Conservation (phyloP, 2,329 filamentous ascomycete genomes). For the Xylariales sp. region DNA sequence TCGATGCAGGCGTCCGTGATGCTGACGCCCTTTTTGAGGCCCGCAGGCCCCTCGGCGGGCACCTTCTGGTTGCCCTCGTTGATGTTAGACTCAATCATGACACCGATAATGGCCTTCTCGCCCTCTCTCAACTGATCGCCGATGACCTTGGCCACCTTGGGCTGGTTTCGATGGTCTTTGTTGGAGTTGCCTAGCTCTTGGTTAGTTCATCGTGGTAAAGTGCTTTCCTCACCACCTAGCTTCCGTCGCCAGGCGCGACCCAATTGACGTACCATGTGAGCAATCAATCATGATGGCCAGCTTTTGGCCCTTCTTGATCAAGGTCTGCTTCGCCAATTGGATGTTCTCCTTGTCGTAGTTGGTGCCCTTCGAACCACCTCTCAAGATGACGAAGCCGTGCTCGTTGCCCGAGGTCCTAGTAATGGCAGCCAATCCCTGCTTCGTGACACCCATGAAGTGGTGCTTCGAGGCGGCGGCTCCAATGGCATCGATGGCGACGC, state of each 20-base stretch:
- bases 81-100: conserved; percentile 99
- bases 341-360: conserved; percentile 93
- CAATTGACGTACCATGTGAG: conserved; percentile 78
- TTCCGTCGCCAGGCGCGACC: neutral
- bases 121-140: conserved; percentile 88
- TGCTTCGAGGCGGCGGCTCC: conserved; percentile 86
- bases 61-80: conserved; percentile 92
- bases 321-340: conserved; percentile 78
- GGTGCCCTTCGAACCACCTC: conserved; percentile 89
- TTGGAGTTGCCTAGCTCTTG: conserved; percentile 81
- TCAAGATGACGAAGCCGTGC: conserved; percentile 96
- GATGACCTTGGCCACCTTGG: conserved; percentile 85
- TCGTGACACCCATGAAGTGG: conserved; percentile 98
- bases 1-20: conserved; percentile 97
- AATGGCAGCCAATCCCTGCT: conserved; percentile 95
- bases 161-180: conserved; percentile 98
- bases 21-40: conserved; percentile 87
- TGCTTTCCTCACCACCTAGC: neutral
- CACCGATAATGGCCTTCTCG: conserved; percentile 88
- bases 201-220: conserved; percentile 31
- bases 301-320: conserved; percentile 85
- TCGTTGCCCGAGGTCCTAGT: conserved; percentile 94
- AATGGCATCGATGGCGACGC: conserved; percentile 95
- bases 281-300: conserved; percentile 98
- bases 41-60: conserved; percentile 80